Evolutionary conservation across 768 basidiomycete genomes (phyloP).

Genomic region (Suillus decipiens): DNA sequence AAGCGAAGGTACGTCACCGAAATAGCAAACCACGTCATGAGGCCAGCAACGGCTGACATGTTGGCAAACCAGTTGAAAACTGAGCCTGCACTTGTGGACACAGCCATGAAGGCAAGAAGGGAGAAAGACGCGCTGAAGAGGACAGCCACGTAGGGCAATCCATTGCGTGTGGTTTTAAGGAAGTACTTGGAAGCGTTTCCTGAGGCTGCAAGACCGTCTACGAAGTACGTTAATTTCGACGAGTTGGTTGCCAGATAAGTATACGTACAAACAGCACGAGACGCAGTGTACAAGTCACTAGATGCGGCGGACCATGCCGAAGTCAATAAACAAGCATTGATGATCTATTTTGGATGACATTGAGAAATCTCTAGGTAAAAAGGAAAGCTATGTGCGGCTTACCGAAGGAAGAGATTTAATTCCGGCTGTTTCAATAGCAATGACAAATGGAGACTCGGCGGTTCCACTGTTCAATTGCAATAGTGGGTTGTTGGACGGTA

Average conservation of each 20-base stretch:
- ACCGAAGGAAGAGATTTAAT: conserved; percentile 86
- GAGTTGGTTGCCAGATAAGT: background rate
- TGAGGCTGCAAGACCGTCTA: conserved; percentile 79
- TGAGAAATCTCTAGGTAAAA: background rate
- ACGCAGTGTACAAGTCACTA: conserved; percentile 87
- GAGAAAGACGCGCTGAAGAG: conserved; percentile 66
- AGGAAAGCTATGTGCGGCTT: conserved; percentile 25
- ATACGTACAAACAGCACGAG: conserved; percentile 76
- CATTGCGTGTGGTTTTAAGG: conserved; percentile 61
- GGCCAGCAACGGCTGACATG: conserved; percentile 65
- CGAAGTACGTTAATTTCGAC: conserved; percentile 7
- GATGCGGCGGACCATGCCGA: conserved; percentile 93
- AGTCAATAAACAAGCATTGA: conserved; percentile 81
- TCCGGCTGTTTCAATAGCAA: conserved; percentile 82
- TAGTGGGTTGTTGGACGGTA: conserved; percentile 64
- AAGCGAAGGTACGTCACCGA: conserved; percentile 79
- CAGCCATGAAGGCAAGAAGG: conserved; percentile 77
- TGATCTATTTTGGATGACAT: conserved; percentile 45
- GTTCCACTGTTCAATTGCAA: conserved; percentile 56
- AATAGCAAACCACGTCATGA: conserved; percentile 84
- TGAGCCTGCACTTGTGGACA: conserved; percentile 59
- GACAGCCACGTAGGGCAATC: conserved; percentile 78
- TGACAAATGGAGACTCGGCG: conserved; percentile 85
- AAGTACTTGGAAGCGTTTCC: conserved; percentile 87
- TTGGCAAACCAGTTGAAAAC: conserved; percentile 84